Conservation (phyloP, 345 rosid genomes). For the Tarenaya hassleriana region DNA sequence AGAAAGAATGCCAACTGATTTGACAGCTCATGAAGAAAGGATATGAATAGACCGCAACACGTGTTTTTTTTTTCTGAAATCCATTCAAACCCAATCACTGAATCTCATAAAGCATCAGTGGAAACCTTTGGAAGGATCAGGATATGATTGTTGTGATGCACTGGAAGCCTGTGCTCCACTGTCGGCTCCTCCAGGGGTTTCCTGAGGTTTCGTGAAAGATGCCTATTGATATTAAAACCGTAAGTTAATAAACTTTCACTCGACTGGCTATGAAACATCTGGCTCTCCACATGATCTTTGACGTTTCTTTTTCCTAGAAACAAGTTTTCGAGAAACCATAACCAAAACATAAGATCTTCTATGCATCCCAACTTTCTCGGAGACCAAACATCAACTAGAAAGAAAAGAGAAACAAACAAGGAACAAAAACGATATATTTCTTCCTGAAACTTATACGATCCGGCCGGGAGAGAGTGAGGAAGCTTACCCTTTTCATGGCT, state of each 20-base stretch:
- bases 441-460: too few species aligned
- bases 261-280: neutral
- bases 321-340: neutral
- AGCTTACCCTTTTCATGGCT: slow-evolving; percentile 55
- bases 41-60: slow-evolving; percentile 19
- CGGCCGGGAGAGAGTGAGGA: neutral
- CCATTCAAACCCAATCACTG: neutral
- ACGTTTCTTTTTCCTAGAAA: neutral
- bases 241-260: neutral
- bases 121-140: slow-evolving; percentile 52
- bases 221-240: slow-evolving; percentile 36
- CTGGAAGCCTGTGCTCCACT: slow-evolving; percentile 40
- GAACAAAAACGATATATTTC: neutral
- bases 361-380: too few species aligned
- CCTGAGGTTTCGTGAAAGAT: slow-evolving; percentile 50
- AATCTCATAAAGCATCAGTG: neutral
- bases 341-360: too few species aligned
- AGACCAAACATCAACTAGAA: too few species aligned
- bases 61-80: neutral
- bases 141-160: slow-evolving; percentile 43
- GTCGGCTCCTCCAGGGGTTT: slow-evolving; percentile 43
- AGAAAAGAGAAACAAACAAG: neutral
- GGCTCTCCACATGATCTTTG: neutral
- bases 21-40: neutral
- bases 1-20: slow-evolving; percentile 25